Evolutionary conservation across 169 alveolate species (phyloP).

Genomic region (Plasmodium inui): DNA sequence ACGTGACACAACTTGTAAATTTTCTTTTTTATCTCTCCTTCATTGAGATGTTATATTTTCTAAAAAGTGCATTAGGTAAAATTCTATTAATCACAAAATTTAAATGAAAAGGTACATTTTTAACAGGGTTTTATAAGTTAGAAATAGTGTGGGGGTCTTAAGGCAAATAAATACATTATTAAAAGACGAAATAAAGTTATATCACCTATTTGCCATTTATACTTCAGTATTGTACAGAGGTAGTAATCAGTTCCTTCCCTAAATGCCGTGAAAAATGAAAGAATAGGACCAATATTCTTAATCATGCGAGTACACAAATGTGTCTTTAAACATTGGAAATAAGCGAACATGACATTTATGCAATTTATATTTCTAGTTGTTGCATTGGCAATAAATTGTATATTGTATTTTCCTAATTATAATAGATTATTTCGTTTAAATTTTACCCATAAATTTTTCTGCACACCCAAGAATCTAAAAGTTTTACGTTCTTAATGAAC

Average conservation of each 20-base stretch:
- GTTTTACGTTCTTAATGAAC: neutral
- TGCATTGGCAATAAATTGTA: neutral
- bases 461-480: neutral
- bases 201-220: neutral
- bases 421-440: neutral
- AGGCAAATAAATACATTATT: neutral
- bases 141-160: neutral
- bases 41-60: neutral
- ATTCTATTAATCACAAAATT: neutral
- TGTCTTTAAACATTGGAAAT: neutral
- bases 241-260: neutral
- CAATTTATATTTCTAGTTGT: neutral
- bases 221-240: neutral
- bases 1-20: neutral
- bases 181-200: neutral
- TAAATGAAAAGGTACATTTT: neutral
- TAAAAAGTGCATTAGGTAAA: neutral
- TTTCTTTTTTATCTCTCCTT: neutral
- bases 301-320: neutral
- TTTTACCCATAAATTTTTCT: neutral
- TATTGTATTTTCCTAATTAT: neutral
- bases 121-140: neutral
- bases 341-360: neutral
- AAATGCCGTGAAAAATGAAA: neutral
- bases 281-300: neutral